Evolutionary conservation across 2,329 filamentous ascomycete genomes (phyloP).

Genomic region (Fusarium nodosum): DNA sequence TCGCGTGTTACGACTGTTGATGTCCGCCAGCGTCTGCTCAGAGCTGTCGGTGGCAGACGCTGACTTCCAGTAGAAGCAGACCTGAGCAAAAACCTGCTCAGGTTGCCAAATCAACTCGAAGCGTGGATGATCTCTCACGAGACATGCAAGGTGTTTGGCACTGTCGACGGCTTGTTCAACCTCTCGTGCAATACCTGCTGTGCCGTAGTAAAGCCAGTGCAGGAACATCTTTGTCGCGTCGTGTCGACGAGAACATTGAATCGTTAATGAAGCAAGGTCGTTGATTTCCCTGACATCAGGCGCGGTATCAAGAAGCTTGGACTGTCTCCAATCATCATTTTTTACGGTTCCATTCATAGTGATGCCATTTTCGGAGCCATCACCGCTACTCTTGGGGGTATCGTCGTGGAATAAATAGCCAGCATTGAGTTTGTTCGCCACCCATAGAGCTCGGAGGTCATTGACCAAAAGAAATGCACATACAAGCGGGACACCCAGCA

Average conservation of each 20-base stretch:
- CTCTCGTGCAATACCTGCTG: not conserved
- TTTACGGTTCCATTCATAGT: not conserved
- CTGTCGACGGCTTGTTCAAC: conserved; percentile 5
- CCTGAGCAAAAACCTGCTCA: not conserved
- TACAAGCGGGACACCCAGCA: not conserved
- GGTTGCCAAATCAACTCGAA: conserved; percentile 1
- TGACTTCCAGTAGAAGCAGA: conserved; percentile 3
- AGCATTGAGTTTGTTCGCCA: conserved; percentile 4
- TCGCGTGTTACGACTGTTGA: not conserved
- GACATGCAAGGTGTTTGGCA: not conserved
- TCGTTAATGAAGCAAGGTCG: conserved; percentile 2
- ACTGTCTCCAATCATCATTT: not conserved
- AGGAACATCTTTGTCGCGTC: conserved; percentile 9
- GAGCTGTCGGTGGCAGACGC: not conserved
- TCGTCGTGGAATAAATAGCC: not conserved
- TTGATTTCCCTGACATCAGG: not conserved
- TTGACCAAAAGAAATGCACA: conserved; percentile 7
- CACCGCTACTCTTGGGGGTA: not conserved
- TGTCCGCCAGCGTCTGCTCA: not conserved
- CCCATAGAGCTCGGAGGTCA: not conserved
- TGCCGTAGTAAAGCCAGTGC: conserved; percentile 6
- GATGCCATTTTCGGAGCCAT: fast-evolving
- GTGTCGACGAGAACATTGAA: conserved; percentile 3
- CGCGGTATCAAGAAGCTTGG: not conserved
- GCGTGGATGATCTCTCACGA: not conserved